Evolutionary conservation across 2,329 filamentous ascomycete genomes (phyloP), one percentile per base, ranked within the genome.

Genomic region (Epichloe coenophiala): DNA sequence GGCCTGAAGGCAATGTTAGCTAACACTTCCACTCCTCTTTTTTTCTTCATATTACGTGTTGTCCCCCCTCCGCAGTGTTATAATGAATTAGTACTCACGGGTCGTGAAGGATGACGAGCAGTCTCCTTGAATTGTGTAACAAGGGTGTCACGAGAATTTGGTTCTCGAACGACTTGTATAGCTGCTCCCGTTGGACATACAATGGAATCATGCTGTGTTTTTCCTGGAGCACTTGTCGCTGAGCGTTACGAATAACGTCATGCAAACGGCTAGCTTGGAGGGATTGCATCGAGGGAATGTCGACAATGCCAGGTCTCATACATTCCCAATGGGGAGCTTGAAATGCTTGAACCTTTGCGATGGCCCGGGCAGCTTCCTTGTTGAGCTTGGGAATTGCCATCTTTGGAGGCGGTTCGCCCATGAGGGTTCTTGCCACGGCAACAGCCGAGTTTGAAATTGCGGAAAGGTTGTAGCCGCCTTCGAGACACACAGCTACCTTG

Each of bases 391-490:
- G 73, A 2, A 83, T 65, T 13, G 68, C 64, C 65, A 83, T 76
- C 59, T 74, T 70, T 41, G 78, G 76, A 3, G 93, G 93, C 11
- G 91, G 88, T 61, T 98, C 90, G 21, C 93, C 89, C 89, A 98
- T 97, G 43, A 98, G 74, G 1, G 91, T 96, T 53, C 83, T 82
- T 1, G 88, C 93, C 1, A 98, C 93, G 3, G 91, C 88, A 4
- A 96, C 76, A 1, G 93, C 90, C 4, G 93, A 97, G 51, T 86
- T 83, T 0, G 93, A 95, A 52, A 98, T 98, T 0, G 93, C 93
- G 45, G 81, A 74, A 23, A 98, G 79, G 60, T 97, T 97, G 68
- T 98, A 98, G 8, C 93, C 93, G 21, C 93, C 93, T 69, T 98
- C 93, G 2, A 98, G 75, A 62, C 90, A 96, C 8, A 96, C 91